phyloP scores from a whole-genome alignment of 352 stramenopile genomes.

The Pythium sp. region DNA sequence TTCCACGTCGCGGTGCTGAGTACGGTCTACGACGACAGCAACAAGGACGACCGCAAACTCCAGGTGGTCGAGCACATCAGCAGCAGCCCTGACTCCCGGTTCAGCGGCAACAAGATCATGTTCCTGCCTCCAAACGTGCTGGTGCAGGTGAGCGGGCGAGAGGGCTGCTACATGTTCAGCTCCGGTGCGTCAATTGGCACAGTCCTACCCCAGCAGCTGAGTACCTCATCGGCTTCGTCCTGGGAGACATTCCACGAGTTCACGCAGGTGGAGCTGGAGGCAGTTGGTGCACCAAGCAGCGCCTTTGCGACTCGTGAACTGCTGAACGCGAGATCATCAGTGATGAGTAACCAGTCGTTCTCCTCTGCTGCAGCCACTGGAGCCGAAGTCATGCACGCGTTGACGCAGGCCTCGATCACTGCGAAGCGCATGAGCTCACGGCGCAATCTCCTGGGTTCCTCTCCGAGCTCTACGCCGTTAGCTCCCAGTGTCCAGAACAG shows the following conservation, averaged over 20 bases:
- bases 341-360: slow-evolving; percentile 3
- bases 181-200: slow-evolving; percentile 18
- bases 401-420: slow-evolving; percentile 12
- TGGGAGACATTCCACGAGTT: slow-evolving; percentile 36
- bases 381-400: slow-evolving; percentile 25
- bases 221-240: slow-evolving; percentile 2
- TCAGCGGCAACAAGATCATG: slow-evolving; percentile 37
- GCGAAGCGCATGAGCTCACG: slow-evolving; percentile 11
- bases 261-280: slow-evolving; percentile 30
- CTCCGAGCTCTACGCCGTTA: slow-evolving; percentile 1
- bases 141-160: slow-evolving; percentile 42
- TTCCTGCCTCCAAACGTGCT: slow-evolving; percentile 36
- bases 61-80: slow-evolving; percentile 48
- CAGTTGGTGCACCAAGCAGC: slow-evolving; percentile 22
- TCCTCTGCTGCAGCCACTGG: background rate
- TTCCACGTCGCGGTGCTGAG: slow-evolving; percentile 47
- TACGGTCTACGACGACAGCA: slow-evolving; percentile 19
- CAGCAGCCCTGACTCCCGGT: slow-evolving; percentile 46
- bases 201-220: background rate
- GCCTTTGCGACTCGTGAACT: slow-evolving; percentile 10
- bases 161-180: slow-evolving; percentile 41
- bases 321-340: background rate
- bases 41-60: slow-evolving; percentile 25
- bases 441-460: slow-evolving; percentile 11
- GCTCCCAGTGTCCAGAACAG: slow-evolving; percentile 8